Evolutionary conservation across 352 stramenopile genomes (phyloP), one percentile per base, ranked within the genome.

Genomic region (Pythium insidiosum): DNA sequence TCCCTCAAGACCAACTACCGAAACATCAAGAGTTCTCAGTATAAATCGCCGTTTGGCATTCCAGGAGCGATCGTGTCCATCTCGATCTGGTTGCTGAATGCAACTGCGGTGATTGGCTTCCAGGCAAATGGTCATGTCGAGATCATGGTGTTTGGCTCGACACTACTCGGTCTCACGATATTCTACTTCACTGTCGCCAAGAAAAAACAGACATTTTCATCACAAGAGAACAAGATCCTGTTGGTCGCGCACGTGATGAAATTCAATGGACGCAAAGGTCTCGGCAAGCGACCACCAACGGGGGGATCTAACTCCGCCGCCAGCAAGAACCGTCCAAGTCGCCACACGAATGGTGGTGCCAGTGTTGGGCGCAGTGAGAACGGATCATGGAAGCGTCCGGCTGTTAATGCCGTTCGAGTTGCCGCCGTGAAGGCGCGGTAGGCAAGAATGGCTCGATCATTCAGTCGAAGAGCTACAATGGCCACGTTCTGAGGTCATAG

Each of bases 241-340:
- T 22, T 59, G 38, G 45, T 54, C 12, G 45, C 51, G 13, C 51
- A 59, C 28, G 40, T 59, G n/a, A 54, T 45, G 40, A 55, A 39
- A 13, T 40, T 40, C 42, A 49, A 49, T 15, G n/a, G n/a, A n/a
- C n/a, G n/a, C n/a, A n/a, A n/a, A n/a, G n/a, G n/a, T n/a, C n/a
- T n/a, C n/a, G n/a, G n/a, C n/a, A n/a, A n/a, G n/a, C n/a, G n/a
- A n/a, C n/a, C n/a, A n/a, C n/a, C n/a, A n/a, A n/a, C n/a, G n/a
- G n/a, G n/a, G n/a, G n/a, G n/a, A n/a, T n/a, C n/a, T n/a, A n/a
- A n/a, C n/a, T n/a, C n/a, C n/a, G n/a, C n/a, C n/a, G n/a, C n/a
- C n/a, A n/a, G n/a, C n/a, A n/a, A n/a, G n/a, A n/a, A n/a, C n/a
- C n/a, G n/a, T n/a, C n/a, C n/a, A n/a, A n/a, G n/a, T n/a, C n/a